Conservation (phyloP, 257 asterid genomes). For the Schizonepeta tenuifolia region DNA sequence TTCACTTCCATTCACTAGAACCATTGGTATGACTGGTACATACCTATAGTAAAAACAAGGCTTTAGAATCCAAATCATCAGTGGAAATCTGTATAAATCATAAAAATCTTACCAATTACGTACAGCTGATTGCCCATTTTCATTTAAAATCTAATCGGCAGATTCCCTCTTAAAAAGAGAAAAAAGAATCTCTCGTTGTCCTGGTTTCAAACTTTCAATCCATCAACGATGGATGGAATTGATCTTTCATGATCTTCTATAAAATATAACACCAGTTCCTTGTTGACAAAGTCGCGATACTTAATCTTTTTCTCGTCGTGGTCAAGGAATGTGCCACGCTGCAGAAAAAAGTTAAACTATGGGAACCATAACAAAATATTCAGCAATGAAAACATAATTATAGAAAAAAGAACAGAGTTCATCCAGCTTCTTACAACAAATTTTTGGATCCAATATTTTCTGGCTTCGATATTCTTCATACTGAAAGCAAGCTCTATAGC, state of each 20-base stretch:
- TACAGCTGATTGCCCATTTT: no score
- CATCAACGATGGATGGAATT: no score
- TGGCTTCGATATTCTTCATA: constrained; percentile 93
- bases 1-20: no score
- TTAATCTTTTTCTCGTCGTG: constrained; percentile 70
- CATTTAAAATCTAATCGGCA: no score
- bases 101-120: no score
- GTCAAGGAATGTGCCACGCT: constrained; percentile 96
- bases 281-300: constrained; percentile 90
- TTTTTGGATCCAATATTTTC: constrained; percentile 93
- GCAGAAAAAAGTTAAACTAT: constrained; percentile 34
- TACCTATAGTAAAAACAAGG: no score
- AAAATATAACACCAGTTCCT: constrained; percentile 85
- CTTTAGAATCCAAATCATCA: no score
- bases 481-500: constrained; percentile 99
- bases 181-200: no score
- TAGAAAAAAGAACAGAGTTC: not conserved
- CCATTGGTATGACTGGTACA: no score
- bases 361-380: not conserved
- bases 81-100: no score
- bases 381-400: not conserved
- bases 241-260: constrained; percentile 91
- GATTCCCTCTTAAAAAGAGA: no score
- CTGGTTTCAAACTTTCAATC: no score
- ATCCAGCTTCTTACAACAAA: constrained; percentile 60